Evolutionary conservation across 2,329 filamentous ascomycete species (phyloP), one percentile per base, ranked within the genome.

Genomic region (Phialophora chinensis): DNA sequence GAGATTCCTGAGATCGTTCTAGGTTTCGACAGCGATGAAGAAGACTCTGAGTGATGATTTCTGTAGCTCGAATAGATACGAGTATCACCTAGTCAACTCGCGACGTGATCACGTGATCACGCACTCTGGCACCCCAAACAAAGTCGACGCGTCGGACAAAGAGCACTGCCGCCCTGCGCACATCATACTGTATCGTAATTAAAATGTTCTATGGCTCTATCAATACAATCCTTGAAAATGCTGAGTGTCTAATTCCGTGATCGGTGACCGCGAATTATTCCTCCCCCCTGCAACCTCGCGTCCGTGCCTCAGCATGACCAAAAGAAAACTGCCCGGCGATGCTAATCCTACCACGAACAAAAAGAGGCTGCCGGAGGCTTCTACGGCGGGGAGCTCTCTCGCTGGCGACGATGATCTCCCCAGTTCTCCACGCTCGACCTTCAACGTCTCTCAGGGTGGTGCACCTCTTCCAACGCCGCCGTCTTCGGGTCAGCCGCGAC

Each of bases 1-100:
- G 83, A 83, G 62, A 78, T 84, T 67, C 83, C 83, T 1, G 77
- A 79, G 33, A 74, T 85, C 49, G 79, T 82, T 65, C 72, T 81
- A n/a, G 80, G 80, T 20, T 71, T 79, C n/a, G 81, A 82, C 69
- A 81, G 80, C 3, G 79, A 80, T 56, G 79, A 81, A 35, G 80
- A 81, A 4, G 79, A 82, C 7, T 77, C 79, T 31, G 38, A 44
- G 25, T 29, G 10, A 29, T 49, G 25, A 27, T 2, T 14, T 20
- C 44, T 27, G 25, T 14, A 20, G 33, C 12, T 42, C 4, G 14
- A 42, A 42, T 42, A 17, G 6, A 38, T 14, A 5, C 23, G 2
- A 25, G 2, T 44, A n/a, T 44, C 38, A 6, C 6, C 17, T 44
- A 5, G 7, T n/a, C 2, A 20, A 5, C 38, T n/a, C 17, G 38